phyloP scores from a whole-genome alignment of 2,329 filamentous ascomycete species.

The Penicillium fuscoglaucum region DNA sequence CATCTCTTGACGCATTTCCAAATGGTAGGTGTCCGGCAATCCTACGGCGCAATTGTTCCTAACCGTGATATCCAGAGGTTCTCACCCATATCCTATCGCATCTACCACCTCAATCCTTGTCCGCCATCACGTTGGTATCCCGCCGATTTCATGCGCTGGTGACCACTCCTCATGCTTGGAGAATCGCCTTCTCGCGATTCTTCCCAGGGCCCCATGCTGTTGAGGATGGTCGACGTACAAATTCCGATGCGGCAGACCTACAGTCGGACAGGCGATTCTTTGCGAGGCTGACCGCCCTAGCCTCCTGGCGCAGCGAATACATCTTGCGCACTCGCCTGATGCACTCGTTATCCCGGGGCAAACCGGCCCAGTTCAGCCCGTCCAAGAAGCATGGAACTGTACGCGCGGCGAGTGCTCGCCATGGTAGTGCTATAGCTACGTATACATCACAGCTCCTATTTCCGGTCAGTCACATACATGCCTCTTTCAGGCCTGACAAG shows the following conservation, averaged over 20 bases:
- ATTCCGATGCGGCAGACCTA: conserved; percentile 56
- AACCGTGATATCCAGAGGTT: conserved; percentile 64
- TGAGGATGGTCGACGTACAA: conserved; percentile 44
- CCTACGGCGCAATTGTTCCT: conserved; percentile 4
- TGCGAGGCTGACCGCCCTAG: conserved; percentile 73
- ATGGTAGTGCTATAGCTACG: conserved; percentile 71
- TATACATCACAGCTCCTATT: conserved; percentile 83
- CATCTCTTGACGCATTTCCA: conserved; percentile 64
- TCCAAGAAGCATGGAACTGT: conserved; percentile 54
- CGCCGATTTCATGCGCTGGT: conserved; percentile 83
- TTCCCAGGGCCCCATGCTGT: conserved; percentile 74
- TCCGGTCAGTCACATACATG: conserved; percentile 76
- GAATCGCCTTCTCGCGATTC: conserved; percentile 84
- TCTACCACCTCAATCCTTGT: conserved; percentile 79
- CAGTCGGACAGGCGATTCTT: conserved; percentile 77
- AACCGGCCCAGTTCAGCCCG: conserved; percentile 60
- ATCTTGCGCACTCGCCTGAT: conserved; percentile 82
- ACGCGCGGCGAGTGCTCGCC: conserved; percentile 59
- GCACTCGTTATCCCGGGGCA: conserved; percentile 77
- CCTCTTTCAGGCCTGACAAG: conserved; percentile 71
- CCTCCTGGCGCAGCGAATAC: conserved; percentile 97
- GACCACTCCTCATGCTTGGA: conserved; percentile 90
- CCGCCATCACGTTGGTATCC: conserved; percentile 79
- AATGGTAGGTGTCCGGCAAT: conserved; percentile 64
- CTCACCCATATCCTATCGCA: conserved; percentile 89